Percentiles rank a stretch among this genome's conserved stretches.
Evolutionary conservation across 352 stramenopile genomes (phyloP).

Genomic region (Phytophthora fragariaefolia): DNA sequence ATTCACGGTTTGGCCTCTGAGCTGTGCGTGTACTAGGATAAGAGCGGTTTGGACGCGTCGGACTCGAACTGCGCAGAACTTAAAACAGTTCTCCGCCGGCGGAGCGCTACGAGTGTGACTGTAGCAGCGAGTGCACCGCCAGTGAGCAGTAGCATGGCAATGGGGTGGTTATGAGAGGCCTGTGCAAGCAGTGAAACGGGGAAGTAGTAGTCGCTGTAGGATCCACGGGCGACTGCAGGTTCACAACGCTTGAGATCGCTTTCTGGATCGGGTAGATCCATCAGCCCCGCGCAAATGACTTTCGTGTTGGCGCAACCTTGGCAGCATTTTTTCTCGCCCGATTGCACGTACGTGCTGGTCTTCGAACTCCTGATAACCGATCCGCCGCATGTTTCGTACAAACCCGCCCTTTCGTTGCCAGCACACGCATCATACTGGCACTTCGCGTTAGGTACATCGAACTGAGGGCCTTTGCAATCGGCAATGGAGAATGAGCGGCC

Average conservation of each 20-base stretch:
- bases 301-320: constrained; percentile 38
- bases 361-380: constrained; percentile 34
- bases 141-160: constrained; percentile 36
- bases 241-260: constrained; percentile 64
- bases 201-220: constrained; percentile 34
- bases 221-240: constrained; percentile 14
- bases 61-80: constrained; percentile 24
- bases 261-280: constrained; percentile 37
- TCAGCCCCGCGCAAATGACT: constrained; percentile 44
- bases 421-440: constrained; percentile 51
- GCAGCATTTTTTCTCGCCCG: constrained; percentile 46
- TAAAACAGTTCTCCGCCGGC: constrained; percentile 14
- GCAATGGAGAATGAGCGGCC: constrained; percentile 49
- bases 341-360: constrained; percentile 33
- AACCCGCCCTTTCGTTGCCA: constrained; percentile 36
- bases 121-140: constrained; percentile 43
- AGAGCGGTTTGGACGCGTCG: constrained; percentile 57
- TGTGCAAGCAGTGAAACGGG: constrained; percentile 28
- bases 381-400: constrained; percentile 62
- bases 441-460: constrained; percentile 46
- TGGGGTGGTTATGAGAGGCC: constrained; percentile 32
- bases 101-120: constrained; percentile 45
- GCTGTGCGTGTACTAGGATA: no score
- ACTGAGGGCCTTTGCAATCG: constrained; percentile 62
- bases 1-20: no score